A percentile compares a stretch with the other conserved stretches of the same genome.
These are phyloP conservation scores for Tuber indicum DNA, from an alignment of 495 filamentous ascomycete species.

Conservation along the genomic window DNA sequence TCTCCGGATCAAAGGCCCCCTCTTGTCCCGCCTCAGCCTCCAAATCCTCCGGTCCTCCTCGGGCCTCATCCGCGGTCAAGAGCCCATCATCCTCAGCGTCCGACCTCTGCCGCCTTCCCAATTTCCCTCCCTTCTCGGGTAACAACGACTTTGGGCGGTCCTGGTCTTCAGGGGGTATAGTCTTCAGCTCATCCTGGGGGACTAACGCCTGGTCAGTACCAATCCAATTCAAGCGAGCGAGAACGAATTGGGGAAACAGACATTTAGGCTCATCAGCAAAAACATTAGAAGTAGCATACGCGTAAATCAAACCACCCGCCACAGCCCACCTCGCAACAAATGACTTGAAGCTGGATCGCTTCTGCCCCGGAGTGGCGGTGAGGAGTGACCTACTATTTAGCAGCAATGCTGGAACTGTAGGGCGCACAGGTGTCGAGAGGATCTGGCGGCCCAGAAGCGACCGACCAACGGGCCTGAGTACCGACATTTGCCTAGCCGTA, in stretches of 20 bases:
- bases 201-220: constrained; percentile 4
- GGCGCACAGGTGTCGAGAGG: constrained; percentile 7
- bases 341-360: constrained; percentile 55
- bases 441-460: constrained; percentile 8
- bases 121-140: constrained; percentile 2
- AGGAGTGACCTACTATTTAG: constrained; percentile 10
- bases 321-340: constrained; percentile 64
- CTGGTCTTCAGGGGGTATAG: not conserved
- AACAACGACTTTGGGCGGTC: constrained; percentile 29
- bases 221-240: not conserved
- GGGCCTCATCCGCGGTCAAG: constrained; percentile 47
- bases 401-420: not conserved
- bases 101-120: constrained; percentile 44
- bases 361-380: constrained; percentile 50
- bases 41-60: constrained; percentile 53
- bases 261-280: constrained; percentile 78
- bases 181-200: constrained; percentile 4
- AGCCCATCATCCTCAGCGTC: constrained; percentile 49
- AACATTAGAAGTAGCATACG: constrained; percentile 78
- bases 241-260: constrained; percentile 46
- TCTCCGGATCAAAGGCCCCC: constrained; percentile 95
- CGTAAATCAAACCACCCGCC: constrained; percentile 75
- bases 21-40: constrained; percentile 75
- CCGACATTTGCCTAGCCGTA: not conserved
- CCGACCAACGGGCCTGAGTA: constrained; percentile 5